A percentile compares a stretch with the other conserved stretches of the same genome.
phyloP scores from a whole-genome alignment of 2,329 filamentous ascomycete species.

The Fusarium sp. region DNA sequence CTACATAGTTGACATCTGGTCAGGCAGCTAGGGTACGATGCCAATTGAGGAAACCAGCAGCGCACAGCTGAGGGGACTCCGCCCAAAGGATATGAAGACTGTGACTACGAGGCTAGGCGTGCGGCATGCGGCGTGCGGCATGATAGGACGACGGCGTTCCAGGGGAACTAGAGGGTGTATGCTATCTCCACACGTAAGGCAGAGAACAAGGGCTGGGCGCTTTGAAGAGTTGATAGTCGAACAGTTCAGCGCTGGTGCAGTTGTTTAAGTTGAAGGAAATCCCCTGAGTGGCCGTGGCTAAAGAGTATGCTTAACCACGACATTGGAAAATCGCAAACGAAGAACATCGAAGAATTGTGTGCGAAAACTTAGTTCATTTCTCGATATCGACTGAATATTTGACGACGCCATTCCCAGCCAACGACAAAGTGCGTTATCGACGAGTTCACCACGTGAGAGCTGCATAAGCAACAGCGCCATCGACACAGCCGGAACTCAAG shows the following conservation, averaged over 20 bases:
- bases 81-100: constrained; percentile 28
- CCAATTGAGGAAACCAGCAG: constrained; percentile 23
- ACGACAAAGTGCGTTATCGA: neutral
- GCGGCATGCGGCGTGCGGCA: constrained; percentile 28
- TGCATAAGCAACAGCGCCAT: neutral
- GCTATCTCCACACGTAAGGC: constrained; percentile 36
- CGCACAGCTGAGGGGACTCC: constrained; percentile 25
- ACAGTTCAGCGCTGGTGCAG: constrained; percentile 8
- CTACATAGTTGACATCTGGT: constrained; percentile 32
- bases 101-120: constrained; percentile 28
- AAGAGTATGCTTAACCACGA: constrained; percentile 16
- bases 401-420: constrained; percentile 1
- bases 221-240: constrained; percentile 22
- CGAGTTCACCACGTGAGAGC: neutral
- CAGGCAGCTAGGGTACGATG: constrained; percentile 29
- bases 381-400: neutral
- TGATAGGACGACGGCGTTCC: constrained; percentile 18
- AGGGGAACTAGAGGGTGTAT: constrained; percentile 25
- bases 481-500: constrained; percentile 3
- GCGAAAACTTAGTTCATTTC: neutral
- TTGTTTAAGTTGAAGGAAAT: constrained; percentile 41
- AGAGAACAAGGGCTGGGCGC: constrained; percentile 31
- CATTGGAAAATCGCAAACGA: constrained; percentile 4
- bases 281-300: constrained; percentile 16
- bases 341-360: neutral